phyloP scores from a whole-genome alignment of 805 yeast genomes.

The Candida vaughaniae region DNA sequence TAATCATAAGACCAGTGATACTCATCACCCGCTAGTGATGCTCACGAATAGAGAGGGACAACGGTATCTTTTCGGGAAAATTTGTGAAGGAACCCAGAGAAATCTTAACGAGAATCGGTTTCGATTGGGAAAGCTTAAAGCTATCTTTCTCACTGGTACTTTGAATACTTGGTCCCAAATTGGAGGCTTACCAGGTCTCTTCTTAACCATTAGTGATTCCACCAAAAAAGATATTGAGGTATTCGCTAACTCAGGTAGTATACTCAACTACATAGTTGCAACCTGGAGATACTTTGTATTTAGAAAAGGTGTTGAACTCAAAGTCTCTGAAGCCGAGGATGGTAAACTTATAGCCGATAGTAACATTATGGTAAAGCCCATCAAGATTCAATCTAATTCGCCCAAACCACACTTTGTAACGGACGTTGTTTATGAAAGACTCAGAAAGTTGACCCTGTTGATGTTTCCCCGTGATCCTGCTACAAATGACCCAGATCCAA shows the following conservation, averaged over 20 bases:
- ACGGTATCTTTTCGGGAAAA: constrained; percentile 69
- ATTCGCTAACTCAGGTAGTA: constrained; percentile 38
- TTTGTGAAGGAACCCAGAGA: constrained; percentile 88
- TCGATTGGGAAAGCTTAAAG: constrained; percentile 55
- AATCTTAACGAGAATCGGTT: constrained; percentile 59
- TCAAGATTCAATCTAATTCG: constrained; percentile 21
- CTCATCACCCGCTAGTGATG: constrained; percentile 54
- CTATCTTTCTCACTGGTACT: constrained; percentile 77
- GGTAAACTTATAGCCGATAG: constrained; percentile 32
- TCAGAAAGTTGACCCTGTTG: constrained; percentile 40
- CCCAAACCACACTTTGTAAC: neutral
- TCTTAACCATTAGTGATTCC: constrained; percentile 79
- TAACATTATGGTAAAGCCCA: constrained; percentile 37
- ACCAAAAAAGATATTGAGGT: constrained; percentile 60
- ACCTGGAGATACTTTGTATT: constrained; percentile 88
- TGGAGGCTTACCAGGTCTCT: constrained; percentile 91
- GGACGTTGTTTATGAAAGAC: constrained; percentile 12
- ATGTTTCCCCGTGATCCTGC: constrained; percentile 58
- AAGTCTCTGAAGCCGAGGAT: constrained; percentile 30
- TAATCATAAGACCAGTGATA: constrained; percentile 55
- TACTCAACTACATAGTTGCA: constrained; percentile 53
- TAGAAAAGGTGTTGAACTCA: constrained; percentile 64
- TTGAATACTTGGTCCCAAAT: constrained; percentile 66
- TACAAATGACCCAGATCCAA: constrained; percentile 37
- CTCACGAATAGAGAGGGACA: constrained; percentile 50